Percentiles rank a stretch among this genome's conserved stretches.
Conservation (phyloP, 225 moss, liverwort and hornwort species). For the Bryoerythrophyllum caledonicum region DNA sequence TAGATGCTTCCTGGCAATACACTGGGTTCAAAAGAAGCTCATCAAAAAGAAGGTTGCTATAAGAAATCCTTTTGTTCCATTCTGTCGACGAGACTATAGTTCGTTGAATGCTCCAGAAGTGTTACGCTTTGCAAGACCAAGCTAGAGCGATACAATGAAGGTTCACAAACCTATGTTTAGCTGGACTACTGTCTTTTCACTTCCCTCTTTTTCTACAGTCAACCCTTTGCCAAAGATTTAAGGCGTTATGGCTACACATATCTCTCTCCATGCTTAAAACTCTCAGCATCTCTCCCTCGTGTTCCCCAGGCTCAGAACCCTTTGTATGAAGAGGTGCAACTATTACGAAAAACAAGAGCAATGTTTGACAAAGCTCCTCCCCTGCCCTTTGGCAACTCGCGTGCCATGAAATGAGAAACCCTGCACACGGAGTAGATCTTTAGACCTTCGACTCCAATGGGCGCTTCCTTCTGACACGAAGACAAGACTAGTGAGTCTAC, state of each 20-base stretch:
- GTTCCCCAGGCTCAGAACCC: not conserved
- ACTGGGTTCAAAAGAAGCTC: not conserved
- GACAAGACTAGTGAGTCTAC: slow-evolving; percentile 1
- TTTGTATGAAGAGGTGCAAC: slow-evolving; percentile 33
- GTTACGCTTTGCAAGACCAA: not conserved
- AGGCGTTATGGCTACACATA: slow-evolving; percentile 23
- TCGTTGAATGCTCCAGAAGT: not conserved
- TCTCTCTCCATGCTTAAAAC: slow-evolving; percentile 17
- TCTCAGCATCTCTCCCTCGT: slow-evolving; percentile 26
- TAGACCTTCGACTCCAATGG: not conserved
- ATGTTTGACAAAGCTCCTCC: not conserved
- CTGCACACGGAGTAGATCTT: no score
- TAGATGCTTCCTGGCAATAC: slow-evolving; percentile 14
- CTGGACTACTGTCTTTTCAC: not conserved
- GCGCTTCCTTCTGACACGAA: not conserved
- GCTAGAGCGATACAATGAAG: not conserved
- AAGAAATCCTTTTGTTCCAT: not conserved
- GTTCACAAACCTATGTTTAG: slow-evolving; percentile 6
- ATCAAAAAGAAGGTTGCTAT: not conserved
- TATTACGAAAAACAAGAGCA: slow-evolving; percentile 21
- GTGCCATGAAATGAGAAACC: no score
- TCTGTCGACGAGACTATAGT: not conserved
- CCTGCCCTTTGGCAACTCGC: slow-evolving; percentile 10
- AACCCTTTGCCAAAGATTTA: not conserved
- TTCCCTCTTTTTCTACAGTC: not conserved